A percentile compares a stretch with the other conserved stretches of the same genome.
Conservation (phyloP, 2,329 filamentous ascomycete genomes). For the Alternaria ventricosa region DNA sequence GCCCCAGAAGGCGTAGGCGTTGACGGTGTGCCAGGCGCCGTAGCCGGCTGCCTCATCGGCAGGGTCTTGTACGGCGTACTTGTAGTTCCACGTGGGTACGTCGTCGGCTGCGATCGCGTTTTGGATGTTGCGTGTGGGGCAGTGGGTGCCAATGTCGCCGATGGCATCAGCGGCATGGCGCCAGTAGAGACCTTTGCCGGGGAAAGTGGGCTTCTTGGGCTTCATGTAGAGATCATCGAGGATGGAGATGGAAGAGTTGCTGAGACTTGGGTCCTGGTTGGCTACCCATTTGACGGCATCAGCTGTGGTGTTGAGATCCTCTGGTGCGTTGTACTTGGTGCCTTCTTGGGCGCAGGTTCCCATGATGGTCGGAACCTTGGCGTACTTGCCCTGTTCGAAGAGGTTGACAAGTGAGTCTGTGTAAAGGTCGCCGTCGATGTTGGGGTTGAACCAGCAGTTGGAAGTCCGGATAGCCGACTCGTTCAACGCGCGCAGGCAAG, state of each 20-base stretch:
- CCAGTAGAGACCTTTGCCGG: constrained; percentile 62
- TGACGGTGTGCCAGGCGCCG: constrained; percentile 72
- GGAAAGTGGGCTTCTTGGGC: constrained; percentile 49
- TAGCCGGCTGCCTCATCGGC: constrained; percentile 59
- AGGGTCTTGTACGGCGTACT: constrained; percentile 70
- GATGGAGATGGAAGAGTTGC: constrained; percentile 55
- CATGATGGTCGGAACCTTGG: constrained; percentile 62
- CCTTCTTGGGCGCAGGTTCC: constrained; percentile 69
- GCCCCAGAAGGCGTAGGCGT: constrained; percentile 72
- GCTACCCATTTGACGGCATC: constrained; percentile 64
- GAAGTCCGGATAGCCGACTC: constrained; percentile 52
- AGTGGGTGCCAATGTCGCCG: constrained; percentile 70
- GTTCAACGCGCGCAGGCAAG: constrained; percentile 58
- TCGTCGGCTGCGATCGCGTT: constrained; percentile 48
- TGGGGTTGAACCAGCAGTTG: constrained; percentile 56
- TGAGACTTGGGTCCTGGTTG: constrained; percentile 65
- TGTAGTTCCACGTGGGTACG: constrained; percentile 69
- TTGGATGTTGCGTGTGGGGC: constrained; percentile 65
- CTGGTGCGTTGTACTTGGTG: constrained; percentile 63
- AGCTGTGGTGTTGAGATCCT: constrained; percentile 53
- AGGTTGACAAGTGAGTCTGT: constrained; percentile 57
- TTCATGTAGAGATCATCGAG: constrained; percentile 66
- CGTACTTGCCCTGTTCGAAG: constrained; percentile 58
- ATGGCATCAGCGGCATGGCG: constrained; percentile 64
- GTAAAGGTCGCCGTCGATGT: constrained; percentile 60